phyloP scores from a whole-genome alignment of 2,329 filamentous ascomycete genomes.

The Colletotrichum sansevieriae region DNA sequence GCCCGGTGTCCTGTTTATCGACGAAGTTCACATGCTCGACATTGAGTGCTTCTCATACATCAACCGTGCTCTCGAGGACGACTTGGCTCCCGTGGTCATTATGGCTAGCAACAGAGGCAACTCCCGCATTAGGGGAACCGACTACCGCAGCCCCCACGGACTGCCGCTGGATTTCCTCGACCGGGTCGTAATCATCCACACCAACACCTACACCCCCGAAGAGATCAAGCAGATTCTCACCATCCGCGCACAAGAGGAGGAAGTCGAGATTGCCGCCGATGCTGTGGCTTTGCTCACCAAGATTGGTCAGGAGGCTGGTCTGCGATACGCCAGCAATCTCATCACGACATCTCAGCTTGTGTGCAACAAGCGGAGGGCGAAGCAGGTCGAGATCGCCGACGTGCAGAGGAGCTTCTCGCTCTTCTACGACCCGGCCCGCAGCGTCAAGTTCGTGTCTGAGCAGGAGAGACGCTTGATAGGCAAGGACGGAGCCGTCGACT shows the following conservation, averaged over 20 bases:
- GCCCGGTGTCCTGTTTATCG: constrained; percentile 96
- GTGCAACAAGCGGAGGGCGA: constrained; percentile 85
- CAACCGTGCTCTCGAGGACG: constrained; percentile 95
- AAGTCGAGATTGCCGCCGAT: constrained; percentile 90
- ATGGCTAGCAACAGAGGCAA: constrained; percentile 98
- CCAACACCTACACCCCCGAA: constrained; percentile 83
- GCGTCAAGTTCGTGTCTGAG: constrained; percentile 89
- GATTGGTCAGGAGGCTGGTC: constrained; percentile 91
- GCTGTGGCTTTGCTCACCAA: constrained; percentile 94
- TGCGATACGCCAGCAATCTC: constrained; percentile 97
- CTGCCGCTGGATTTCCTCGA: constrained; percentile 96
- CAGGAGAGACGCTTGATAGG: constrained; percentile 95
- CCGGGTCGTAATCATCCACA: constrained; percentile 95
- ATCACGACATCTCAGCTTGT: constrained; percentile 95
- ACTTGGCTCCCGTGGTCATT: constrained; percentile 96
- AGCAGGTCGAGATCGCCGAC: constrained; percentile 87
- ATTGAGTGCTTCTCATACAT: constrained; percentile 99
- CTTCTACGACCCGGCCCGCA: constrained; percentile 91
- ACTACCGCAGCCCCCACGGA: constrained; percentile 93
- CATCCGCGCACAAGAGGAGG: constrained; percentile 94
- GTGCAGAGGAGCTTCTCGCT: constrained; percentile 94
- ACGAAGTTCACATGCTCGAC: constrained; percentile 99
- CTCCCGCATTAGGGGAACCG: constrained; percentile 91
- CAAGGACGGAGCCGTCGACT: constrained; percentile 83
- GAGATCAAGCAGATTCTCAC: constrained; percentile 94